Base-by-base conservation (phyloP, 2,329 filamentous ascomycete genomes). In the Hyphodiscus sp. region DNA sequence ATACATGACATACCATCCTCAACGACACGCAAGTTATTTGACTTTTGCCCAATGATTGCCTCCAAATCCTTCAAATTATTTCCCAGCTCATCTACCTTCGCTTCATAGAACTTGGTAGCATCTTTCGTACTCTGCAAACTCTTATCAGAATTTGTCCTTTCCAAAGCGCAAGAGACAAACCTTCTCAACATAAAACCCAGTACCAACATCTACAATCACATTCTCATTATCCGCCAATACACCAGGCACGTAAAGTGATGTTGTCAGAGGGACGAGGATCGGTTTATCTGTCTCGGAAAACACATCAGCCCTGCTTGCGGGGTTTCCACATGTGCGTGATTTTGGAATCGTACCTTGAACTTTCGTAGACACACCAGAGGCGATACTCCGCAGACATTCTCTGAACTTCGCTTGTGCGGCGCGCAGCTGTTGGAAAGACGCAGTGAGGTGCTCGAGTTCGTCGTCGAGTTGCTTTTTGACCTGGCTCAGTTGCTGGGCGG, bases 401-500 rank as follows among this genome's bases (percentile, higher is more conserved):
- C 82, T 81, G 75, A 99, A 99, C 70, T 95, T 96, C 51, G 83
- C 80, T 70, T 97, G 94, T 2, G 94, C 94, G 50, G 86, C 85
- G 60, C 91, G 89, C 1, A 99, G 83, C 69, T 95, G 94, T 49
- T 87, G 80, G 74, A 95, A 96, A 10, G 94, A 97, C 53, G 77
- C 81, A 1, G 90, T 95, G 61, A 99, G 82, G 75, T 97, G 92
- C 69, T 96, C 90, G 61, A 99, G 86, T 73, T 99, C 94, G 66
- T 94, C 86, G 70, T 96, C 92, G 61, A 99, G 86, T 71, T 96
- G 92, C 71, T 94, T 91, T 78, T 99, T 96, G 63, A 99, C 86
- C 64, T 90, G 84, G 62, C 83, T 86, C 62, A 99, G 87, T 73
- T 96, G 92, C 61, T 89, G 88, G 23, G 86, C 78, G 64, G 86